Evolutionary conservation across 306 rosid genomes (phyloP).

Genomic region (Prunus campanulata): DNA sequence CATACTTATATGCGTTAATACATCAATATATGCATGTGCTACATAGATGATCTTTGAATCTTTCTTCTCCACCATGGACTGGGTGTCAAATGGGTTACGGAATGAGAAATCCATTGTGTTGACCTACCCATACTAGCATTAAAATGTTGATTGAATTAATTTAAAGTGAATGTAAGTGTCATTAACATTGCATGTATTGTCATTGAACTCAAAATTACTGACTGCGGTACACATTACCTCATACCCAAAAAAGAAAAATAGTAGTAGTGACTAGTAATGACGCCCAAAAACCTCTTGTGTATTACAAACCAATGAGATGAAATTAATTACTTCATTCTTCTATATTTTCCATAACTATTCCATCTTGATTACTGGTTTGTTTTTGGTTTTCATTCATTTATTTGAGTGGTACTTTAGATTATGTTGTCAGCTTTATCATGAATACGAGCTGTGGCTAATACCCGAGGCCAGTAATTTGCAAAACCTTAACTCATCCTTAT

Average conservation of each 20-base stretch:
- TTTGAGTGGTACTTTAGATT: not conserved
- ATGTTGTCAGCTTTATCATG: not conserved
- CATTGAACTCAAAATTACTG: not conserved
- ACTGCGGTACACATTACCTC: not conserved
- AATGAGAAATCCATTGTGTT: not conserved
- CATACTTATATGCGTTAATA: not conserved
- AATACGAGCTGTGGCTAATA: no score
- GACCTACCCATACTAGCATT: not conserved
- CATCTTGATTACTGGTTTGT: not conserved
- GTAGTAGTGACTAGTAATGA: not conserved
- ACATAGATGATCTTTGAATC: not conserved
- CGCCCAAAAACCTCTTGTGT: not conserved
- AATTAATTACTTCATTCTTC: not conserved
- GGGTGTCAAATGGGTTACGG: no score
- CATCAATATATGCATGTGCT: not conserved
- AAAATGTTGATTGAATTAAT: not conserved
- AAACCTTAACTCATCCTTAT: not conserved
- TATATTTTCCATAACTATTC: not conserved
- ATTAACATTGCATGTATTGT: not conserved
- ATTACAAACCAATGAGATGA: not conserved
- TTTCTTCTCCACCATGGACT: not conserved
- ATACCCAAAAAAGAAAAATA: no score
- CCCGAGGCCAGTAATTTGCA: not conserved
- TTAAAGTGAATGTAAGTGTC: not conserved
- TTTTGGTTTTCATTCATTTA: slow-evolving; percentile 3